Evolutionary conservation across 441 rosid species (phyloP), one percentile per base, ranked within the genome.

Genomic region (Lagerstroemia fauriei): DNA sequence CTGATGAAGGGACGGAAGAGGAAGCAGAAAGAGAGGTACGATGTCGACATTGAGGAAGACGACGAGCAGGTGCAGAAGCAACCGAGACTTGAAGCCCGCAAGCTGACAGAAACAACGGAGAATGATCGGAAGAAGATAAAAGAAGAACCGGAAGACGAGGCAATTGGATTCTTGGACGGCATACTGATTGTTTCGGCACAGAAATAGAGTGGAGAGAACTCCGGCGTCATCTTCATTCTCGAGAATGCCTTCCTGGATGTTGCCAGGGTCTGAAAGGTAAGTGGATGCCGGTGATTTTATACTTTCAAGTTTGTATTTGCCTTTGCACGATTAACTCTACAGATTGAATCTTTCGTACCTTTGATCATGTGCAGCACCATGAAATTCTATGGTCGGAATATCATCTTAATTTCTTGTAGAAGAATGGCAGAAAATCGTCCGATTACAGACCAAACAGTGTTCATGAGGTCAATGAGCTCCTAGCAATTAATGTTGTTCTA

Each of bases 231-330:
- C 32, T 95, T 95, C 59, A 91, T 93, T 73, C 95, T 95, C 4
- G 98, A 95, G 90, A 93, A 85, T 78, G 97, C 96, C 34, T 90
- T 93, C 63, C 88, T 95, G 78, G 96, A 92, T 88, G 94, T 93
- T 71, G 97, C 95, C 34, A 92, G 92, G 90, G 92, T 95, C 84
- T 97, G 98, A 86, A 93, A 93, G 95, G 96, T 92, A 74, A 9
- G 78, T 46, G 5, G 34, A 12, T 50, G 56, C 16, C 9, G 56
- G 3, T 12, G 9, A 14, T 48, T 9, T 48, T 48, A 13, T 48
- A 10, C 51, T 48, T 8, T 48, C 12, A 4, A 48, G 51, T 14
- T 9, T 14, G 51, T 48, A 9, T 10, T 14, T 48, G 12, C 12
- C 20, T 53, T 53, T 53, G 20, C 59, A 16, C 5, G 59, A 20